Evolutionary conservation across 805 yeast species (phyloP), one percentile per base, ranked within the genome.

Genomic region (Priceomyces haplophilus): DNA sequence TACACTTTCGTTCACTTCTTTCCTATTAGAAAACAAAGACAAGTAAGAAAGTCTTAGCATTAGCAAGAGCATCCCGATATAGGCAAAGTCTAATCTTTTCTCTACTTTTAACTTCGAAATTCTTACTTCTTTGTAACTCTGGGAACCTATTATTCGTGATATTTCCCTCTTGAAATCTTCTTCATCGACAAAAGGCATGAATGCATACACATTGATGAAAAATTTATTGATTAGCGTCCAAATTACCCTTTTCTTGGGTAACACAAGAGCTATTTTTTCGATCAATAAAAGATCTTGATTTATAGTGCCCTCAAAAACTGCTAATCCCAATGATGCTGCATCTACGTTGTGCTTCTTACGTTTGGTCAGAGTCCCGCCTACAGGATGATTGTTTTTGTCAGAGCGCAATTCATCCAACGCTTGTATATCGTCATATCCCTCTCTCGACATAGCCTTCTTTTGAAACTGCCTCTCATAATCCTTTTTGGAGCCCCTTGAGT

Each of bases 171-270:
- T 70, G 55, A 79, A 78, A 7, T 66, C 65, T 40, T 51, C 63
- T 55, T 83, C 88, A 58, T 83, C 88, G 25, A 83, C 61, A 47
- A 76, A 80, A 2, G 93, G 90, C 51, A 83, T 67, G 43, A 76
- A 81, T 11, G 85, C 75, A 55, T 85, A 85, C 4, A 83, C 61
- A 25, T 72, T 68, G 8, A 69, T 70, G 55, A 84, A 84, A 48
- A 78, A 84, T 48, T 81, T 65, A 45, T 81, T 79, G 21, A 83
- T 62, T 38, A 81, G 64, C 35, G 72, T 53, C 78, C 85, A 78
- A 7, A 82, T 68, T 1, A 79, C 71, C 44, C 68, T 70, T 50
- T 76, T 75, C 21, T 65, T 70, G 0, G 90, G 90, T 37, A 83
- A 50, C 3, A 71, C 55, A 18, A 64, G 59, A 41, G 65, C 61